A percentile compares a stretch with the other conserved stretches of the same genome.
Conservation (phyloP, 1,284 basidiomycete species). For the Moniliella sp. region DNA sequence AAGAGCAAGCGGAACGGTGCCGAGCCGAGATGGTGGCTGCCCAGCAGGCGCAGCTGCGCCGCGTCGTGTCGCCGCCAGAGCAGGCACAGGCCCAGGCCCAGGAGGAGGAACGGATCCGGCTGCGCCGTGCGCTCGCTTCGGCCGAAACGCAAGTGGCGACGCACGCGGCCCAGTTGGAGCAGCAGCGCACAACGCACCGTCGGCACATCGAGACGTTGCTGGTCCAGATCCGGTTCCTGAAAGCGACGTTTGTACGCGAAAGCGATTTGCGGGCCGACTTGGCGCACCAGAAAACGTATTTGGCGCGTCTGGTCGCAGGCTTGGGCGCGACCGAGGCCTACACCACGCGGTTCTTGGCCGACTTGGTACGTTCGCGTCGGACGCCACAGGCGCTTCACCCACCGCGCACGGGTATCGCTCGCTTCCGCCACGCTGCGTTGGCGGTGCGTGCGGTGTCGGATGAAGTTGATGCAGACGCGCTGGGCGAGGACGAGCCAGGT, state of each 20-base stretch:
- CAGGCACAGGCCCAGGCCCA: no score
- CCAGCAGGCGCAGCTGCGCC: no score
- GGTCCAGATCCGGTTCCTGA: constrained; percentile 70
- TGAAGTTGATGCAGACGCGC: constrained; percentile 5
- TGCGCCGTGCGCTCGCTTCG: no score
- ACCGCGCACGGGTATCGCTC: neutral
- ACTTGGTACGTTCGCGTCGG: neutral
- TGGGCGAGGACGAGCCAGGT: no score
- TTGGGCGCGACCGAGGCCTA: constrained; percentile 1
- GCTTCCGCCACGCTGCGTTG: constrained; percentile 1
- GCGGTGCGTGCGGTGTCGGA: constrained; percentile 1
- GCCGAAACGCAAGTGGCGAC: no score
- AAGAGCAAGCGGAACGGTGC: no score
- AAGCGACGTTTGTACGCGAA: constrained; percentile 72
- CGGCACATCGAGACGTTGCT: constrained; percentile 68
- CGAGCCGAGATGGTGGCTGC: no score
- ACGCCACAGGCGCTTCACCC: neutral
- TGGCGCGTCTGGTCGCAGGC: constrained; percentile 1
- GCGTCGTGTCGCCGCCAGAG: no score
- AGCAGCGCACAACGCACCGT: constrained; percentile 40
- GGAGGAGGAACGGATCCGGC: no score
- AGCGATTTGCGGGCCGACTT: constrained; percentile 56
- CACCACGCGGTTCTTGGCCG: constrained; percentile 1
- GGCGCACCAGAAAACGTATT: constrained; percentile 51
- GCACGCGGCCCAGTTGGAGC: no score